Evolutionary conservation across 164 flowering plant species (phyloP), one percentile per base, ranked within the genome.

Genomic region (Magnolia officinalis): DNA sequence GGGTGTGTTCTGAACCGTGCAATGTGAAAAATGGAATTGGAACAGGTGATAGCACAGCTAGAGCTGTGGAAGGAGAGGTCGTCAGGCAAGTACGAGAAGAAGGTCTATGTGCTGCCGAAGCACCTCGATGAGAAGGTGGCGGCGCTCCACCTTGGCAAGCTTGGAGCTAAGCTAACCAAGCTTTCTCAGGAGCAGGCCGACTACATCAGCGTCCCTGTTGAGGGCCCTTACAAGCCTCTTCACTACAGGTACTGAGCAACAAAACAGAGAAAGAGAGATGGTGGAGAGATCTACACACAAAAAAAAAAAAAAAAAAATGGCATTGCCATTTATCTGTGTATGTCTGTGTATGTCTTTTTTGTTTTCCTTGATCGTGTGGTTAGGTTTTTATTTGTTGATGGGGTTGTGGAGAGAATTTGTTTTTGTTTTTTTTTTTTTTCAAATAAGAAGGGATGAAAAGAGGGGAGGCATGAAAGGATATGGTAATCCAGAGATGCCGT

Each of bases 31-130:
- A 16, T 19, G 45, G 6, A 37, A 4, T 37, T 37, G 45, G 45
- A 37, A n/a, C 73, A 78, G 80, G 82, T 80, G 76, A 80, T 80
- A 50, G 82, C 82, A 14, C 82, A 80, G 77, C 74, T 80, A 18
- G 82, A 80, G 76, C 64, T 80, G 71, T 76, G 82, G 79, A 76
- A 80, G 58, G 82, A 80, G 76, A 80, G 19, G 79, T n/a, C 6
- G 8, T 14, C 76, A 1, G 76, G 79, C 18, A 80, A 80, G 73
- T 80, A 80, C 29, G 78, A 80, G 79, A 80, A 80, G 79, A 72
- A 80, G 76, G 82, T 80, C 31, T 80, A 80, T 50, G 82, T 80
- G 67, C 68, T 80, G 31, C 82, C 82, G 14, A 80, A 80, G 81
- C 81, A 75, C 70, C 75, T 78, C 2, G 79, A 80, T 37, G 79